Conservation (phyloP, 768 basidiomycete species). For the Pulveroboletus sp. region DNA sequence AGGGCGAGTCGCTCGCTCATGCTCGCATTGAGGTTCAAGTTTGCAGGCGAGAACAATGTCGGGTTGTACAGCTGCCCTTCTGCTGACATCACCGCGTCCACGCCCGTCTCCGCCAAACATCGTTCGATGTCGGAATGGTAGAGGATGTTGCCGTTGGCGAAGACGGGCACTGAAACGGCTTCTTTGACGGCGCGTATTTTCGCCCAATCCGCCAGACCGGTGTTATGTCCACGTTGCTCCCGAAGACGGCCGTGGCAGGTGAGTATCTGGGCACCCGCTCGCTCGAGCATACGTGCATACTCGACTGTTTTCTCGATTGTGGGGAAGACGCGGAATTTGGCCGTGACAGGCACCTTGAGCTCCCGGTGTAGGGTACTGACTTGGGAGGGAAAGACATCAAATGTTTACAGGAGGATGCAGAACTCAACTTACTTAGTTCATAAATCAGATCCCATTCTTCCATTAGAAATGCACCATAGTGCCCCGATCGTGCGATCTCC, state of each 20-base stretch:
- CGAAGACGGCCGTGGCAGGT: conserved; percentile 90
- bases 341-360: conserved; percentile 88
- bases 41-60: conserved; percentile 56
- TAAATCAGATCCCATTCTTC: conserved; percentile 93
- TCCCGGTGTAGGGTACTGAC: conserved; percentile 84
- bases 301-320: conserved; percentile 83
- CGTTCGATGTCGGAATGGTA: conserved; percentile 76
- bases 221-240: conserved; percentile 85
- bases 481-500: conserved; percentile 84
- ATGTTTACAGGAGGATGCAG: not conserved
- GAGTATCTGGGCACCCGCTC: conserved; percentile 91
- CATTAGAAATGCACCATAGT: conserved; percentile 88
- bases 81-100: conserved; percentile 91
- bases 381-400: conserved; percentile 29
- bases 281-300: conserved; percentile 94
- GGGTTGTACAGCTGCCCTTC: conserved; percentile 95
- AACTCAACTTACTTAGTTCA: conserved; percentile 55
- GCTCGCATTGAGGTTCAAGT: conserved; percentile 13
- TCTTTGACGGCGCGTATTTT: conserved; percentile 90
- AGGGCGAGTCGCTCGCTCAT: not conserved
- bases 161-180: conserved; percentile 87
- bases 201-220: conserved; percentile 83
- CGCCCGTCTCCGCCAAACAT: conserved; percentile 81
- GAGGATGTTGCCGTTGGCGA: conserved; percentile 95
- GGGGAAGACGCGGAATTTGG: conserved; percentile 91